Percentiles rank a stretch among this genome's conserved stretches.
These are phyloP conservation scores for Leccinum barrowsii DNA, from an alignment of 768 basidiomycete species.

Conservation along the genomic window DNA sequence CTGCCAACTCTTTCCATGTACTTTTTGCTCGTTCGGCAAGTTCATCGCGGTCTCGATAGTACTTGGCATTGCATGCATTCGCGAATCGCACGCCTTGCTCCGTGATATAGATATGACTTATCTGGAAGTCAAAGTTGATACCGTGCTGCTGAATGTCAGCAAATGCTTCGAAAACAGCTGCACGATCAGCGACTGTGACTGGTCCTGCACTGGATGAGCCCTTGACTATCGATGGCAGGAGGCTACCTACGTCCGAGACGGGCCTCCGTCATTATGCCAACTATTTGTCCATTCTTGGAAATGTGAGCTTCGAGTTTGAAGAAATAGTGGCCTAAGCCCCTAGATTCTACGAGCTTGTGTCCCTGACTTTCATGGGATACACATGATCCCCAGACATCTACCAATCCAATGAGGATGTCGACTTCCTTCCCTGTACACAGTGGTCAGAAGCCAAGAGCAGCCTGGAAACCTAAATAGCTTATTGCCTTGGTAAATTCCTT, in stretches of 20 bases:
- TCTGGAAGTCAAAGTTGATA: constrained; percentile 16
- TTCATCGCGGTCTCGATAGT: constrained; percentile 22
- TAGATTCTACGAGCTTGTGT: constrained; percentile 30
- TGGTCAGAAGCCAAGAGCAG: background rate
- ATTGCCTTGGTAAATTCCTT: constrained; percentile 29
- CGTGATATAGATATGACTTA: constrained; percentile 30
- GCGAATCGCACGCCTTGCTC: constrained; percentile 28
- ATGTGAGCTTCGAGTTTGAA: constrained; percentile 30
- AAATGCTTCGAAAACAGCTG: constrained; percentile 28
- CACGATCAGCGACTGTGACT: constrained; percentile 23
- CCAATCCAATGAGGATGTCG: constrained; percentile 28
- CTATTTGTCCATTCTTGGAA: constrained; percentile 25
- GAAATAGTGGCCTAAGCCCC: constrained; percentile 26
- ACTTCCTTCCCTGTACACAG: constrained; percentile 22
- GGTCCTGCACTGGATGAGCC: constrained; percentile 18
- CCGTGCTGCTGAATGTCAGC: constrained; percentile 32
- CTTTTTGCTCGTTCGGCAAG: constrained; percentile 20
- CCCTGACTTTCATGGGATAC: constrained; percentile 26
- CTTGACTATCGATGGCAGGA: background rate
- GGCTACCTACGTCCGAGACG: constrained; percentile 24
- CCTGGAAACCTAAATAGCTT: background rate
- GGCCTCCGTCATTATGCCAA: constrained; percentile 32
- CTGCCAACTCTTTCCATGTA: constrained; percentile 16
- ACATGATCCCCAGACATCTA: constrained; percentile 22
- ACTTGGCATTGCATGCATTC: constrained; percentile 13